Percentiles rank a stretch among this genome's conserved stretches.
Conservation (phyloP, 306 rosid genomes). For the Casuarina glauca region DNA sequence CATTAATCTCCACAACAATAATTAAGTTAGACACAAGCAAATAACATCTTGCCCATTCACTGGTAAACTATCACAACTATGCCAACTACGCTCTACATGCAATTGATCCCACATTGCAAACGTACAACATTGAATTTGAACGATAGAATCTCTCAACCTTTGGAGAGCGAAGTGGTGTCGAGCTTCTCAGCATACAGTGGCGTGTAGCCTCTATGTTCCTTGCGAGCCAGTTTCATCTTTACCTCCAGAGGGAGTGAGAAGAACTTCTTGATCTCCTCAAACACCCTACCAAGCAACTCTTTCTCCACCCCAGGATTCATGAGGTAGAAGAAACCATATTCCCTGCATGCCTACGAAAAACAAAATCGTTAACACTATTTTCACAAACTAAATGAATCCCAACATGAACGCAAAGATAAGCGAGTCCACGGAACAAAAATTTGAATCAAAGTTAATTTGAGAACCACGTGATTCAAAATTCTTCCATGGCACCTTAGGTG, state of each 20-base stretch:
- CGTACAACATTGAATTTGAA: not conserved
- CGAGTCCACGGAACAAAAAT: too few species aligned
- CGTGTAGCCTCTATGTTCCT: constrained; percentile 69
- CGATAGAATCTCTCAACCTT: constrained; percentile 39
- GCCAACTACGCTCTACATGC: not conserved
- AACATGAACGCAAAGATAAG: too few species aligned
- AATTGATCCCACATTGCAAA: not conserved
- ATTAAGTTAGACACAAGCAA: not conserved
- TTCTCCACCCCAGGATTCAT: constrained; percentile 77
- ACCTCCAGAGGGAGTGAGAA: constrained; percentile 59
- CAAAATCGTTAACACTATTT: not conserved
- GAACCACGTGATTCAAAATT: too few species aligned
- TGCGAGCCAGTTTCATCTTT: constrained; percentile 60
- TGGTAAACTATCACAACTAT: not conserved
- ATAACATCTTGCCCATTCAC: not conserved
- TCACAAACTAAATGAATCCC: not conserved
- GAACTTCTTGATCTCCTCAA: constrained; percentile 50
- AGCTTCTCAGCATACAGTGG: constrained; percentile 67
- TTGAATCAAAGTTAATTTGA: too few species aligned
- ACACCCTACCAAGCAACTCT: constrained; percentile 38
- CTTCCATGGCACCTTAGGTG: too few species aligned
- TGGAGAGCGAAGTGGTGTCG: constrained; percentile 48
- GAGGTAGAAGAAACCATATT: constrained; percentile 78
- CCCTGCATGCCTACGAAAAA: constrained; percentile 60
- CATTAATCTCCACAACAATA: not conserved